phyloP scores from a whole-genome alignment of 345 rosid species.

The Citropsis articulata region DNA sequence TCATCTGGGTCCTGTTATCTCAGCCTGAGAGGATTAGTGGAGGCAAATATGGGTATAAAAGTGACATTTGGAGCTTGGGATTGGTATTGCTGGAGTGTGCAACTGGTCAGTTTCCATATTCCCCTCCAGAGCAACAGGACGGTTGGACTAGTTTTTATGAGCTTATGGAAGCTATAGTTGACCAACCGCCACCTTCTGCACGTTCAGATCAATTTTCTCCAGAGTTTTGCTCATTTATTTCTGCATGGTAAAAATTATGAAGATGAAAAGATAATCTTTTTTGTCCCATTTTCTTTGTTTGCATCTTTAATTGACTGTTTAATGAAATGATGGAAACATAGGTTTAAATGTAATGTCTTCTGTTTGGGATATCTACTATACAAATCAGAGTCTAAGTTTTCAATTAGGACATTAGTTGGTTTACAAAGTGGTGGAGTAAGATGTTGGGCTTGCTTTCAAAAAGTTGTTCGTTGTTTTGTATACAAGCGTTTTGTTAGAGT shows the following conservation, averaged over 20 bases:
- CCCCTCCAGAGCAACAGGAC: slow-evolving; percentile 60
- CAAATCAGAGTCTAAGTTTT: background rate
- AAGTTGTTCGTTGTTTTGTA: background rate
- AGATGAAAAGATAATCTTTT: background rate
- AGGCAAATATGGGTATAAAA: slow-evolving; percentile 51
- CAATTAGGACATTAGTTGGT: background rate
- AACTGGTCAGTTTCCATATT: slow-evolving; percentile 75
- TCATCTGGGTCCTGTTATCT: slow-evolving; percentile 7
- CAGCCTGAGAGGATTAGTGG: slow-evolving; percentile 95
- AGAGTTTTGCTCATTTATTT: slow-evolving; percentile 81
- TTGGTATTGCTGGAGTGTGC: slow-evolving; percentile 86
- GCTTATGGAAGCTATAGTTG: slow-evolving; percentile 89
- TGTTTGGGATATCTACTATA: background rate
- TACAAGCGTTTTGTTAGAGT: background rate
- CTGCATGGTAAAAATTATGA: slow-evolving; percentile 59
- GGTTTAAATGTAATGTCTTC: background rate
- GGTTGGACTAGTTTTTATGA: slow-evolving; percentile 77
- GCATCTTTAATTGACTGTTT: background rate
- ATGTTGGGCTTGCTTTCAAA: no score
- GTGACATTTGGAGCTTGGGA: slow-evolving; percentile 99
- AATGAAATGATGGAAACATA: background rate
- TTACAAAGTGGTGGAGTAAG: no score
- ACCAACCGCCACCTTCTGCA: slow-evolving; percentile 68
- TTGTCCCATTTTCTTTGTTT: background rate
- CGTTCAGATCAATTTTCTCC: slow-evolving; percentile 67